Percentiles rank a stretch among this genome's conserved stretches.
phyloP scores from a whole-genome alignment of 192 early-diverging fungal species.

The Spinellus fusiger region DNA sequence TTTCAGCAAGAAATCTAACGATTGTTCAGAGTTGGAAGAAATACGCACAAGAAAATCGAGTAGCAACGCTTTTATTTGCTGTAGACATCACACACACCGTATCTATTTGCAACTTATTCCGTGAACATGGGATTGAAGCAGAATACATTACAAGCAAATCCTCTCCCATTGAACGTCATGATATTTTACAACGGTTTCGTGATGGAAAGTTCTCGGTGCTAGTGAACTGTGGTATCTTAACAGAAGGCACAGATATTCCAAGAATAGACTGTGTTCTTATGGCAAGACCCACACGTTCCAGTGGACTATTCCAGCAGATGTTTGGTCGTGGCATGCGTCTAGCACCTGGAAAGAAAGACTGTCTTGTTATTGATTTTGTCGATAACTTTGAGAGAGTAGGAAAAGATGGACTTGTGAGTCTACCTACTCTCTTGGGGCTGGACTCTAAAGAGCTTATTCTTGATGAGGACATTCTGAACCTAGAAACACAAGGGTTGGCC shows the following conservation, averaged over 20 bases:
- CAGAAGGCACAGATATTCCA: slow-evolving; percentile 77
- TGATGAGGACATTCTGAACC: slow-evolving; percentile 19
- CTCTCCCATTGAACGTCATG: slow-evolving; percentile 39
- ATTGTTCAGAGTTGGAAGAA: slow-evolving; percentile 60
- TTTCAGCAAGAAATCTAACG: slow-evolving; percentile 45
- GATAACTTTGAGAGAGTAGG: slow-evolving; percentile 54
- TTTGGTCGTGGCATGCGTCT: slow-evolving; percentile 85
- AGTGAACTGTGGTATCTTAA: slow-evolving; percentile 86
- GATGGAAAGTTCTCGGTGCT: slow-evolving; percentile 62
- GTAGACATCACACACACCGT: slow-evolving; percentile 76
- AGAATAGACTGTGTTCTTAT: slow-evolving; percentile 83
- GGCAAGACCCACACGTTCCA: slow-evolving; percentile 78
- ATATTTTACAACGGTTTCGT: slow-evolving; percentile 57
- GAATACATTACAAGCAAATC: slow-evolving; percentile 55
- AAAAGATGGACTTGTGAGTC: slow-evolving; percentile 47
- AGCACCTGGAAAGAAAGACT: slow-evolving; percentile 58
- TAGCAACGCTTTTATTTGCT: slow-evolving; percentile 81
- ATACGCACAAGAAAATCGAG: slow-evolving; percentile 42
- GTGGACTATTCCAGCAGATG: slow-evolving; percentile 93
- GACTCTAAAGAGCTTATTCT: slow-evolving; percentile 34
- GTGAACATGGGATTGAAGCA: slow-evolving; percentile 40
- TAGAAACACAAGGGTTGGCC: slow-evolving; percentile 15
- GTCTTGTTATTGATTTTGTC: slow-evolving; percentile 82
- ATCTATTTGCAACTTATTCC: slow-evolving; percentile 50
- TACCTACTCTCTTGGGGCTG: slow-evolving; percentile 81